Evolutionary conservation across 2,329 filamentous ascomycete species (phyloP), one percentile per base, ranked within the genome.

Genomic region (Rhinocladiella mackenziei): DNA sequence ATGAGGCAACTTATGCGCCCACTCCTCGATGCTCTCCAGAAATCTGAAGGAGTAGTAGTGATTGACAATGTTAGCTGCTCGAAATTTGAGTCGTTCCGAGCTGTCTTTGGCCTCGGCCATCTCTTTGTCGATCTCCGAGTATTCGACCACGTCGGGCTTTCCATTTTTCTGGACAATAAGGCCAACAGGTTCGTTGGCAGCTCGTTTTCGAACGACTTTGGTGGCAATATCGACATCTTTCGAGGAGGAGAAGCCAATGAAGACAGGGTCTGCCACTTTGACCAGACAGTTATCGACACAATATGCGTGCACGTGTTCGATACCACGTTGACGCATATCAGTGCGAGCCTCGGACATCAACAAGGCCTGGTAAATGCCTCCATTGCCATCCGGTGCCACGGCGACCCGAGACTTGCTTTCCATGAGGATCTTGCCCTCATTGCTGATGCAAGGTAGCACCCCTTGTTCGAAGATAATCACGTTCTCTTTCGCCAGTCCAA

Each of bases 281-380:
- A 95, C 91, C n/a, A 98, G 78, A 72, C 91, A 97, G 75, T 98
- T 98, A 73, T 98, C 92, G 33, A 98, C 92, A 62, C 92, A 96
- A 77, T 97, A 97, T 35, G 89, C 85, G 68, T 98, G 91, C 51
- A 98, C 84, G 72, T 98, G 92, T 75, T 95, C 71, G 62, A 97
- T 85, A 37, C 89, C 89, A 45, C 91, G 86, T 69, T 81, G 82
- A 58, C 80, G 78, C 85, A 98, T 92, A 68, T 97, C 89, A 32
- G 81, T 78, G 37, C 95, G 80, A 28, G 94, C 85, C 43, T 84
- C 83, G 11, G 84, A 83, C 48, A 78, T 79, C 55, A 94, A 74
- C 41, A 98, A 78, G 39, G 91, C 92, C 70, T 91, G 83, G 77
- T 98, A 98, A 62, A 98, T 82, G 56, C 92, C 92, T 56, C 92